phyloP scores from a whole-genome alignment of 2,329 filamentous ascomycete species.

The Microsporum ferrugineum region DNA sequence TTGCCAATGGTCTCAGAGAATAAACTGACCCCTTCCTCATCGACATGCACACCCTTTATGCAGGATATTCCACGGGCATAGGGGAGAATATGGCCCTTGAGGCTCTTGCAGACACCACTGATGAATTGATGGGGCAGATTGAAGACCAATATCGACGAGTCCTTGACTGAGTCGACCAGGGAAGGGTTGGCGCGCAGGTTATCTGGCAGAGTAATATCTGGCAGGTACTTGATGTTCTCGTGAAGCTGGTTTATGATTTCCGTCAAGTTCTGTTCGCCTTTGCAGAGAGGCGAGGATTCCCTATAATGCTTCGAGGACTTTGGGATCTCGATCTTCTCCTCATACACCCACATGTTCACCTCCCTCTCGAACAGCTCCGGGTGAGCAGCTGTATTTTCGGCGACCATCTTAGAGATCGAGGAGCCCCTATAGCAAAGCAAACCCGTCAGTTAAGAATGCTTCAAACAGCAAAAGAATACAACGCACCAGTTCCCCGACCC shows the following conservation, averaged over 20 bases:
- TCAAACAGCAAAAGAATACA: background rate
- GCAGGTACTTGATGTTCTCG: slow-evolving; percentile 97
- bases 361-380: slow-evolving; percentile 71
- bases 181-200: slow-evolving; percentile 47
- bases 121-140: slow-evolving; percentile 91
- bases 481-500: slow-evolving; percentile 90
- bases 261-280: slow-evolving; percentile 74
- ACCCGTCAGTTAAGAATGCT: background rate
- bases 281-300: slow-evolving; percentile 43
- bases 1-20: slow-evolving; percentile 94
- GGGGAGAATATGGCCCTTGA: slow-evolving; percentile 79
- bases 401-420: slow-evolving; percentile 92
- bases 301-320: slow-evolving; percentile 64
- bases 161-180: slow-evolving; percentile 59
- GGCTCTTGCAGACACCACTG: slow-evolving; percentile 66
- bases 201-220: slow-evolving; percentile 66
- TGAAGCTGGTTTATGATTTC: slow-evolving; percentile 80
- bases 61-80: slow-evolving; percentile 91
- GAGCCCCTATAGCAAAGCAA: slow-evolving; percentile 56
- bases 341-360: slow-evolving; percentile 98
- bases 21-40: slow-evolving; percentile 70
- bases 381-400: slow-evolving; percentile 75
- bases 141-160: slow-evolving; percentile 84
- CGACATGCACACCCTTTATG: slow-evolving; percentile 95
- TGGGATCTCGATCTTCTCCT: slow-evolving; percentile 71